Evolutionary conservation across 768 basidiomycete genomes (phyloP), one percentile per base, ranked within the genome.

Genomic region (Roridomyces roridus): DNA sequence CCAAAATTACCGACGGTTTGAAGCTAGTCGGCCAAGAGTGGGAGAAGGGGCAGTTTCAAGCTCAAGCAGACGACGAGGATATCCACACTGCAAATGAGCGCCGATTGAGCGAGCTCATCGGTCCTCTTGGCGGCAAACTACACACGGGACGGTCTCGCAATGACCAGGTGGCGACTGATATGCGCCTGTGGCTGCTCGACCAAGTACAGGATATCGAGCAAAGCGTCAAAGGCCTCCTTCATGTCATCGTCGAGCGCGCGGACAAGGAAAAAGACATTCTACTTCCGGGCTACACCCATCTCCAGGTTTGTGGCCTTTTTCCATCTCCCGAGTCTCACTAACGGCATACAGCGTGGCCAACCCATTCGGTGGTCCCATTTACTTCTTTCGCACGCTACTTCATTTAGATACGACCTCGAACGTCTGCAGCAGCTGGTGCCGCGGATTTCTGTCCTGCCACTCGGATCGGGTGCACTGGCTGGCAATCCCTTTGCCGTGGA

Each of bases 41-140:
- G 97, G 81, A 83, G 64, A 78, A 78, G 17, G 89, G 28, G 14
- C 65, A 96, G 91, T 99, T 99, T 68, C 69, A 76, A 52, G 74
- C 86, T 26, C 79, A 88, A 57, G 78, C 85, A n/a, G 94, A 96
- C 64, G 97, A 99, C 66, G 97, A 99, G 68, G 97, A 99, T 68
- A 98, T 99, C 57, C 96, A 98, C 72, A 99, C 97, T 12, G 97
- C 97, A 50, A 99, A 98, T 67, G 97, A 99, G 71, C 87, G 97
- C 43, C 85, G 97, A 37, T 74, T 99, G 63, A 92, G 88, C 60
- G 96, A 99, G 75, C 75, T 99, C 49, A 93, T 98, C 50, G 97
- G 97, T 0, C 80, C 91, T 14, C 84, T 94, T 15, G 95, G 93
- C 6, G 97, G 97, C 4, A 99, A 98, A 73, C 80, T 99, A 39